A percentile compares a stretch with the other conserved stretches of the same genome.
Evolutionary conservation across 2,329 filamentous ascomycete species (phyloP).

Genomic region (Cyanodermella asteris): DNA sequence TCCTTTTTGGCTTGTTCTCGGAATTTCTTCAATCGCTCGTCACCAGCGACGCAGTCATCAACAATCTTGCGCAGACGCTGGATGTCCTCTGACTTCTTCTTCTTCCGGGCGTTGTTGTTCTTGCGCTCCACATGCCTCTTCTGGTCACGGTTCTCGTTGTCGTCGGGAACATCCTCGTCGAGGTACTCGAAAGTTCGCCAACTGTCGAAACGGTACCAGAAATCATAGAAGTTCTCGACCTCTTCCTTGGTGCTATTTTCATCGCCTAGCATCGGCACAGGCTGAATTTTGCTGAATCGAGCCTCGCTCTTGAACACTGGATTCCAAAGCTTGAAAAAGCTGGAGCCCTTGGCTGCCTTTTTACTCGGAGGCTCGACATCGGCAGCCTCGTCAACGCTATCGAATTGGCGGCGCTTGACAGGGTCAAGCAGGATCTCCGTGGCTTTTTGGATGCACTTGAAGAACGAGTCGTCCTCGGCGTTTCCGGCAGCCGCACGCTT

Average conservation of each 20-base stretch:
- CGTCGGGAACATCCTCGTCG: slow-evolving; percentile 94
- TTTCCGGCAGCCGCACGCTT: slow-evolving; percentile 87
- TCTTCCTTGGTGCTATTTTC: slow-evolving; percentile 70
- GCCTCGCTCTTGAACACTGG: slow-evolving; percentile 77
- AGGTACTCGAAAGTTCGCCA: slow-evolving; percentile 97
- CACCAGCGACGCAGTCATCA: slow-evolving; percentile 61
- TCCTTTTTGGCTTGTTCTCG: slow-evolving; percentile 70
- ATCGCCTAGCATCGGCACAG: slow-evolving; percentile 68
- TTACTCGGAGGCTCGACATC: slow-evolving; percentile 83
- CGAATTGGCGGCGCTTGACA: slow-evolving; percentile 78
- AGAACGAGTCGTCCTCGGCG: slow-evolving; percentile 89
- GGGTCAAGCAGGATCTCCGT: slow-evolving; percentile 86
- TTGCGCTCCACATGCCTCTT: slow-evolving; percentile 97
- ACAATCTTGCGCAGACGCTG: slow-evolving; percentile 73
- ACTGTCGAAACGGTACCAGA: slow-evolving; percentile 98
- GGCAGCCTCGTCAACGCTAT: slow-evolving; percentile 85
- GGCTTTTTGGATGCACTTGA: slow-evolving; percentile 99
- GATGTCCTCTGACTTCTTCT: slow-evolving; percentile 98
- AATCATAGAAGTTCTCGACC: slow-evolving; percentile 95
- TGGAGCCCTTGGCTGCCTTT: slow-evolving; percentile 56
- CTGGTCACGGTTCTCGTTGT: slow-evolving; percentile 97
- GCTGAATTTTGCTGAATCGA: slow-evolving; percentile 79
- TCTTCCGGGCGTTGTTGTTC: slow-evolving; percentile 91
- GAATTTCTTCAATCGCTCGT: slow-evolving; percentile 97
- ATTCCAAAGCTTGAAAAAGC: slow-evolving; percentile 90